A percentile compares a stretch with the other conserved stretches of the same genome.
Conservation (phyloP, 495 filamentous ascomycete genomes). For the Lepraria neglecta region DNA sequence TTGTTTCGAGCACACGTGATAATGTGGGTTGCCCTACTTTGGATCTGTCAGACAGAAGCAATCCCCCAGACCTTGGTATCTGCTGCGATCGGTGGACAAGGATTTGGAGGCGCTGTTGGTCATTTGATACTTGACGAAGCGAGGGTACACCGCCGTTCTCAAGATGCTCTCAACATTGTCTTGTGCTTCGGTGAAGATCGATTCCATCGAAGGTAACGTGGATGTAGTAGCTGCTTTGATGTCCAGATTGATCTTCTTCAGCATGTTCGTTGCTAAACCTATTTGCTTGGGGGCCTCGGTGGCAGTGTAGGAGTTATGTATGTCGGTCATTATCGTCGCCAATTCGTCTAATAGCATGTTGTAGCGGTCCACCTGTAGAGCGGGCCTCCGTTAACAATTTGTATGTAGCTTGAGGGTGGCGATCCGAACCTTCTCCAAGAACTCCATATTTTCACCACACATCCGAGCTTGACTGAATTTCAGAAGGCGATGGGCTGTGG, state of each 20-base stretch:
- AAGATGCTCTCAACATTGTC: slow-evolving; percentile 39
- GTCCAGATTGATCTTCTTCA: slow-evolving; percentile 35
- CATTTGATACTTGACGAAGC: slow-evolving; percentile 45
- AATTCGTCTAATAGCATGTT: slow-evolving; percentile 36
- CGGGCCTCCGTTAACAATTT: not conserved
- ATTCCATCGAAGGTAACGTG: slow-evolving; percentile 40
- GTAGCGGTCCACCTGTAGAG: slow-evolving; percentile 33
- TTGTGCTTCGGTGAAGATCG: slow-evolving; percentile 42
- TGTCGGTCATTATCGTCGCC: slow-evolving; percentile 38
- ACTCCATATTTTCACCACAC: slow-evolving; percentile 44
- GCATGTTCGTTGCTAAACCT: slow-evolving; percentile 32
- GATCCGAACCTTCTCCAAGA: slow-evolving; percentile 40
- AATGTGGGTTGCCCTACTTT: slow-evolving; percentile 17
- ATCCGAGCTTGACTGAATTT: slow-evolving; percentile 40
- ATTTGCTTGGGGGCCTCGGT: slow-evolving; percentile 38
- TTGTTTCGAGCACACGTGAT: not conserved
- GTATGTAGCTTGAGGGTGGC: not conserved
- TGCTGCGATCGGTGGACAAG: slow-evolving; percentile 32
- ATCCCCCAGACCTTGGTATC: slow-evolving; percentile 39
- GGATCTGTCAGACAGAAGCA: slow-evolving; percentile 44
- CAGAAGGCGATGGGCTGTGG: slow-evolving; percentile 38
- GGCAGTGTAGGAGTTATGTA: slow-evolving; percentile 42
- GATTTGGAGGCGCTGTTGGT: slow-evolving; percentile 37
- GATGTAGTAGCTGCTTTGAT: slow-evolving; percentile 37
- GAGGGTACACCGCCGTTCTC: slow-evolving; percentile 42